Evolutionary conservation across 2,329 filamentous ascomycete species (phyloP).

Genomic region (Fusarium paranaense): DNA sequence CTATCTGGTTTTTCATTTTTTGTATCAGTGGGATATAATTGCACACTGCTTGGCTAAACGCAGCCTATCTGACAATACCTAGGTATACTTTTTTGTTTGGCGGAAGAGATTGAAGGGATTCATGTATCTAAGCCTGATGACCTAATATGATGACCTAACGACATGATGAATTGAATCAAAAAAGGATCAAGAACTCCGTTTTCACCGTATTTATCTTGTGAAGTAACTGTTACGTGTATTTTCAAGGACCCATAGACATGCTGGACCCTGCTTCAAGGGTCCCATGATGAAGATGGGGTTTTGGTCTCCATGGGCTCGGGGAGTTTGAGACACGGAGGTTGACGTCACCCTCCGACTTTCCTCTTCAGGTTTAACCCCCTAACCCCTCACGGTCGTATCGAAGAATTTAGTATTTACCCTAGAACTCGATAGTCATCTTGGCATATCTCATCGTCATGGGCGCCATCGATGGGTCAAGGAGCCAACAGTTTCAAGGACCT

Average conservation of each 20-base stretch:
- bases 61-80: slow-evolving; percentile 5
- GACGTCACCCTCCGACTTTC: slow-evolving; percentile 36
- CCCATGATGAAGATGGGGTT: slow-evolving; percentile 1
- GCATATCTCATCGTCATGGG: background rate
- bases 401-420: slow-evolving; percentile 3
- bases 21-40: slow-evolving; percentile 6
- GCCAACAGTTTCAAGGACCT: background rate
- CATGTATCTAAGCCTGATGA: slow-evolving; percentile 35
- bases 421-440: slow-evolving; percentile 18
- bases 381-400: slow-evolving; percentile 1
- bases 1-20: background rate
- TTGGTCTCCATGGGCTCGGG: background rate
- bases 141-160: slow-evolving; percentile 38
- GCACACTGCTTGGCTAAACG: slow-evolving; percentile 6
- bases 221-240: background rate
- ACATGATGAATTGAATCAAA: slow-evolving; percentile 30
- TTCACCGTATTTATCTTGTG: background rate
- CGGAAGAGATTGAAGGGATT: slow-evolving; percentile 11
- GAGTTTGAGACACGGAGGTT: slow-evolving; percentile 3
- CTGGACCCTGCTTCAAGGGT: slow-evolving; percentile 4
- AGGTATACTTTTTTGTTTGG: background rate
- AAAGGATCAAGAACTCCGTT: background rate
- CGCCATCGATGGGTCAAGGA: background rate
- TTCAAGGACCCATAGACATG: background rate
- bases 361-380: background rate